A percentile compares a stretch with the other conserved stretches of the same genome.
phyloP scores from a whole-genome alignment of 2,329 filamentous ascomycete species.

The Alternaria conjuncta region DNA sequence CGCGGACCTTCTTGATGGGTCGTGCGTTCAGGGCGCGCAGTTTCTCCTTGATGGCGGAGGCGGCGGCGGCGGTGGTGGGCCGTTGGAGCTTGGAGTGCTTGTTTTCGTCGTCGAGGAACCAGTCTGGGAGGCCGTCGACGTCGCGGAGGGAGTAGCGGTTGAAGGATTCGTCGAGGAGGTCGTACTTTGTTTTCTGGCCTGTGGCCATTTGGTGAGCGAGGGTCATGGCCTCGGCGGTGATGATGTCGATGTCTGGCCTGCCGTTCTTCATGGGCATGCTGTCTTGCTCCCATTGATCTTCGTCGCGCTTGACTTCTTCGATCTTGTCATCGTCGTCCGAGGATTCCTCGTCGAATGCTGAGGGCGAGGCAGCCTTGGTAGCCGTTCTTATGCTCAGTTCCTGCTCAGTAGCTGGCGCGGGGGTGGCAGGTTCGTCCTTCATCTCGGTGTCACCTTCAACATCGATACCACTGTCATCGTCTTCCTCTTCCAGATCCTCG shows the following conservation, averaged over 20 bases:
- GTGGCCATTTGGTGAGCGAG: slow-evolving; percentile 90
- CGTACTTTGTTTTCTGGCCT: slow-evolving; percentile 78
- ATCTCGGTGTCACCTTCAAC: slow-evolving; percentile 43
- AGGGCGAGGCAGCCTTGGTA: slow-evolving; percentile 23
- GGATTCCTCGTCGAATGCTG: slow-evolving; percentile 39
- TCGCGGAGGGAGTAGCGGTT: slow-evolving; percentile 93
- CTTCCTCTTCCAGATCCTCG: slow-evolving; percentile 62
- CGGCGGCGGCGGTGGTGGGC: slow-evolving; percentile 90
- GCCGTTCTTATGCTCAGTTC: slow-evolving; percentile 23
- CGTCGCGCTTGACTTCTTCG: slow-evolving; percentile 65
- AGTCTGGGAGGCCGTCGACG: slow-evolving; percentile 88
- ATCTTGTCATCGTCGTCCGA: slow-evolving; percentile 58
- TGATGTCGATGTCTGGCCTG: slow-evolving; percentile 88
- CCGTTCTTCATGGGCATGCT: slow-evolving; percentile 69
- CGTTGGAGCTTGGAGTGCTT: slow-evolving; percentile 83
- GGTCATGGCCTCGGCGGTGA: slow-evolving; percentile 99
- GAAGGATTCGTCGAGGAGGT: slow-evolving; percentile 89
- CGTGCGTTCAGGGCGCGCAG: slow-evolving; percentile 88
- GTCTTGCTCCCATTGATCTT: slow-evolving; percentile 70
- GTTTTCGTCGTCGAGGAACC: slow-evolving; percentile 94
- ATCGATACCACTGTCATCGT: slow-evolving; percentile 49
- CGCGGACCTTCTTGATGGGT: slow-evolving; percentile 98
- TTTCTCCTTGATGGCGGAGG: slow-evolving; percentile 93
- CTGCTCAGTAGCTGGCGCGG: slow-evolving; percentile 16
- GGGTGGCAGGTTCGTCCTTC: slow-evolving; percentile 14